phyloP scores from a whole-genome alignment of 768 basidiomycete genomes.

The Boletus subcaerulescens region DNA sequence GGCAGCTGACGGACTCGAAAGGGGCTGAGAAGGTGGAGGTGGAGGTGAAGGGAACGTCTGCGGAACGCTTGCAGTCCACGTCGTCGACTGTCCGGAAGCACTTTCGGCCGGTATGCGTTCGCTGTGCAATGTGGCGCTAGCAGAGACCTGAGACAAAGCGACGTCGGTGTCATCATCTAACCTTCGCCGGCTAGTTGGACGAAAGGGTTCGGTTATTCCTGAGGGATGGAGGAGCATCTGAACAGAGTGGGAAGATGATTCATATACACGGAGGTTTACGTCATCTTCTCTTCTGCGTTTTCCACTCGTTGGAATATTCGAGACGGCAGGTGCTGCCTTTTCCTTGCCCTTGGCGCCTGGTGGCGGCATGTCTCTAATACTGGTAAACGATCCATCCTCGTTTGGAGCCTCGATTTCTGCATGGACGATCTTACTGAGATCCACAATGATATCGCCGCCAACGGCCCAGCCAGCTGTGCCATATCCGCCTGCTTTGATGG shows the following conservation, averaged over 20 bases:
- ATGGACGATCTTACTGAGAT: constrained; percentile 66
- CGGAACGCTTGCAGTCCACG: neutral
- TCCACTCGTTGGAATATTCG: constrained; percentile 24
- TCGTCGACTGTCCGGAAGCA: neutral
- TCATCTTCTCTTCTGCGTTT: constrained; percentile 63
- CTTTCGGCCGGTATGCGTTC: neutral
- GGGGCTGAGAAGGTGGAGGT: neutral
- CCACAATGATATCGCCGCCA: constrained; percentile 82
- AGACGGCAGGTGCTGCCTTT: constrained; percentile 12
- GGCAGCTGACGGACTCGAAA: constrained; percentile 15
- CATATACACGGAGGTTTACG: constrained; percentile 47
- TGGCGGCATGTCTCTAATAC: constrained; percentile 53
- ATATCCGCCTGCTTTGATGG: constrained; percentile 87
- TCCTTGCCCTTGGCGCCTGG: constrained; percentile 57
- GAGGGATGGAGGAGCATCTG: constrained; percentile 44
- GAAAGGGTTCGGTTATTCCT: constrained; percentile 10
- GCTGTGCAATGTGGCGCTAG: neutral
- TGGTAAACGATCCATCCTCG: constrained; percentile 53
- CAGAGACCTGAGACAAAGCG: neutral
- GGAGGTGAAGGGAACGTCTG: constrained; percentile 3
- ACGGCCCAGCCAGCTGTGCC: constrained; percentile 90
- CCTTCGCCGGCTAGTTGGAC: constrained; percentile 20
- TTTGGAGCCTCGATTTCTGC: constrained; percentile 65
- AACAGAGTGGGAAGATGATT: constrained; percentile 53
- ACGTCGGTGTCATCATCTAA: neutral